Base-by-base conservation (phyloP, 352 stramenopile genomes). In the Achlya hypogyna region DNA sequence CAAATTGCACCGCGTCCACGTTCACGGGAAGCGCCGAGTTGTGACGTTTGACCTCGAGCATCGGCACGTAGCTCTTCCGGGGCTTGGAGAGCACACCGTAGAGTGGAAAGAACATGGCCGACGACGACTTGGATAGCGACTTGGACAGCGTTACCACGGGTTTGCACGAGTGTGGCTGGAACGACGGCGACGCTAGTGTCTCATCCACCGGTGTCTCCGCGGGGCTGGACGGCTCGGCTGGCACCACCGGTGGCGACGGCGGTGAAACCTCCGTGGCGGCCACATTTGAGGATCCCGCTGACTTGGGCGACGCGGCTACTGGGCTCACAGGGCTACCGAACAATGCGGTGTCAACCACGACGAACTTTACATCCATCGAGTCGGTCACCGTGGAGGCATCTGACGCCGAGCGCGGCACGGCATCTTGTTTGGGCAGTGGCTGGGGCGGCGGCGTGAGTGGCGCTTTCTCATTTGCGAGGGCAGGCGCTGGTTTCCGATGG, bases 91-190 rank as follows among this genome's bases (percentile, higher is more conserved):
- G 25, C 2, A 56, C 49, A 20, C 49, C 49, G 31, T 56, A 56
- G 49, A 56, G 49, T 10, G 49, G 49, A 56, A 56, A 56, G 8
- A 56, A 56, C 49, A 56, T 56, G 49, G 49, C 25, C 10, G 25
- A 27, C 25, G 49, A 56, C 25, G 25, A 38, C 2, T 18, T 45
- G 12, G 16, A n/a, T 12, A 56, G 49, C n/a, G 49, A 22, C 31
- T 35, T 31, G 31, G 49, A 10, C 2, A 56, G 31, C 31, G 49
- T 56, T n/a, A 20, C 25, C 49, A 56, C 25, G 25, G 49, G 49
- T 12, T n/a, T 56, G 12, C 10, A 20, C 31, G n/a, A 12, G 8
- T 56, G 49, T 9, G 49, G 49, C 49, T 56, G 25, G 25, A 56
- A 38, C 25, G 49, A n/a, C 2, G 49, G 49, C 2, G 49, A 56